Evolutionary conservation across 2,329 filamentous ascomycete genomes (phyloP), one percentile per base, ranked within the genome.

Genomic region (Fusarium torulosum): DNA sequence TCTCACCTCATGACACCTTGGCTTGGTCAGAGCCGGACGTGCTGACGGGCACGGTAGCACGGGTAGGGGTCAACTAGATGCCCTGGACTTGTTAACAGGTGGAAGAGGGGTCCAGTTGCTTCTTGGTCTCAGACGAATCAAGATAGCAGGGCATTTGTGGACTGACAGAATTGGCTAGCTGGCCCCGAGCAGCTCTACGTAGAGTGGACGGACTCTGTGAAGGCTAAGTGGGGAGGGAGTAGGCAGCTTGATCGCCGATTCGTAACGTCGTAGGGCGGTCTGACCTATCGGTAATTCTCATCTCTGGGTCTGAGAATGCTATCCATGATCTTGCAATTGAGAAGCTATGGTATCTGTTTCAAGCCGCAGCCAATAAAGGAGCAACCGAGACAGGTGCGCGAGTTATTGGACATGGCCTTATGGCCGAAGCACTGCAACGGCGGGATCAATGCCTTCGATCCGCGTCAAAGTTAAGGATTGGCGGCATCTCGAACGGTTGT

Each of bases 231-330:
- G 56, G 52, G 47, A 58, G 56, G 52, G 47, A 58, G 23, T 44
- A 57, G 63, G 50, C 46, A 41, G 43, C 53, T 51, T 63, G 62
- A 67, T 72, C 66, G 70, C 67, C 66, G 63, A 71, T 72, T 71
- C 59, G 40, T 41, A 47, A 49, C 47, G 56, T 61, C 25, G 54
- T 60, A 23, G 46, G 59, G 70, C 65, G 67, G 67, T 63, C 69
- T 67, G 47, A 45, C 47, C 59, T 68, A 29, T 40, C 37, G 41
- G 51, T 45, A 69, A 57, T 49, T 53, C 27, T 53, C 33, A 40
- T 27, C 17, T 35, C 44, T 40, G 20, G 40, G 25, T 35, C 40
- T 61, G 46, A 15, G 21, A 38, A 52, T 43, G 33, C 37, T 27
- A 47, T 57, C 25, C 25, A 25, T 25, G 25, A 25, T 25, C 25